Percentiles rank a stretch among this genome's conserved stretches.
Conservation (phyloP, 371 early-diverging fungal species). For the Vairimorpha necatrix region DNA sequence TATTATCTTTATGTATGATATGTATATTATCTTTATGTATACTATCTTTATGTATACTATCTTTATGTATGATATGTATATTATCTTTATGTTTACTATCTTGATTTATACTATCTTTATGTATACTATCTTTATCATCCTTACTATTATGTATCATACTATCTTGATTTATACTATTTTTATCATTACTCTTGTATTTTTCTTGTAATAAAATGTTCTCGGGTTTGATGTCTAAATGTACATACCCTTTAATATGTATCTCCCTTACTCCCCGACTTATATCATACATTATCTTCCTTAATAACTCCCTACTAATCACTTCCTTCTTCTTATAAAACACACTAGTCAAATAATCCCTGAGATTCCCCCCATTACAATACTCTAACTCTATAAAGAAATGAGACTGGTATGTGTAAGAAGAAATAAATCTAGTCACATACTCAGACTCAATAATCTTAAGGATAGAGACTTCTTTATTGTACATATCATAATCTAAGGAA, state of each 20-base stretch:
- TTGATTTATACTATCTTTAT: too few relatives aligned
- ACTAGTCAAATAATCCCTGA: constrained; percentile 40
- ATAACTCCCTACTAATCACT: neutral
- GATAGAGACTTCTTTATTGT: constrained; percentile 52
- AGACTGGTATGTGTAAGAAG: constrained; percentile 80
- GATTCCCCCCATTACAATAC: constrained; percentile 67
- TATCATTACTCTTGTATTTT: too few relatives aligned
- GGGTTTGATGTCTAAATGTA: constrained; percentile 63
- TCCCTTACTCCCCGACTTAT: constrained; percentile 47
- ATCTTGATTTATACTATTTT: neutral
- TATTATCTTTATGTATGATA: too few relatives aligned
- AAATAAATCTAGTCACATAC: constrained; percentile 10
- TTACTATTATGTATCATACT: too few relatives aligned
- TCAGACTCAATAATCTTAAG: constrained; percentile 19
- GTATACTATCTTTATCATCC: neutral
- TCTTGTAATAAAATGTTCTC: constrained; percentile 60
- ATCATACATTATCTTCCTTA: constrained; percentile 33
- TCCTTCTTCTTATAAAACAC: constrained; percentile 19
- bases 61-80: too few relatives aligned
- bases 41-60: too few relatives aligned
- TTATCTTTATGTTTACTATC: neutral
- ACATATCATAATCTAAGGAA: constrained; percentile 27
- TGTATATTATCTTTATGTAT: neutral
- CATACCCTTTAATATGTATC: constrained; percentile 41
- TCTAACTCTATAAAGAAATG: constrained; percentile 77